Base-by-base conservation (phyloP, 768 basidiomycete species). In the Atractiella rhizophila region DNA sequence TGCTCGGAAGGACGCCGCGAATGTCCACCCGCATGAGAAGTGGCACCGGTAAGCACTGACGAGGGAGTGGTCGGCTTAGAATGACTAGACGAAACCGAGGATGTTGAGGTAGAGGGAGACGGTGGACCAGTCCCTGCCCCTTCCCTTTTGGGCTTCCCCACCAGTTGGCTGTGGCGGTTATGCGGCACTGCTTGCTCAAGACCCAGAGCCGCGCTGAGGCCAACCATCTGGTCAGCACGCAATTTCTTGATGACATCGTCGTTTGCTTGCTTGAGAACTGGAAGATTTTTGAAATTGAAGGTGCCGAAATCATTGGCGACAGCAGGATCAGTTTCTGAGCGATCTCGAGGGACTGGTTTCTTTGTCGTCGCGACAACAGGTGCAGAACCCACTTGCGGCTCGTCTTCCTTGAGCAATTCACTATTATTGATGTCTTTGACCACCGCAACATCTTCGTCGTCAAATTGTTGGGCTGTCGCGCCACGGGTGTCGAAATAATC, bases 401-500 rank as follows among this genome's bases (percentile, higher is more conserved):
- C 15, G 42, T 24, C 28, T 27, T 28, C 19, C 24, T 28, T 6
- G 26, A 29, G 11, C n/a, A 20, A 10, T 18, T 30, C 29, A n/a
- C 39, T 23, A 12, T 41, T 38, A 18, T 28, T 20, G 21, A 27
- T 16, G 2, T 28, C 24, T 7, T 42, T 23, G 4, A 21, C 37
- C 11, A 6, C 18, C 1, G 16, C 70, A 54, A 46, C 48, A 31
- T 66, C 64, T 37, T 86, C 81, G 44, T 94, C 88, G 35, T 82
- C 76, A 67, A 96, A 91, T 27, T 80, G 62, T 54, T 83, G 79
- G 24, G 75, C 71, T 32, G 79, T 71, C 13, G 88, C 88, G 4
- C 91, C 91, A 32, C 91, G 74, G 46, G 85, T 71, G 61, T 98
- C 91, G 53, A 98, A 98, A 62, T 98, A 98, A 58, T 98, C 91